These are phyloP conservation scores for Grigorovia transvaalensis DNA, from an alignment of 805 yeast species.

Conservation along the genomic window DNA sequence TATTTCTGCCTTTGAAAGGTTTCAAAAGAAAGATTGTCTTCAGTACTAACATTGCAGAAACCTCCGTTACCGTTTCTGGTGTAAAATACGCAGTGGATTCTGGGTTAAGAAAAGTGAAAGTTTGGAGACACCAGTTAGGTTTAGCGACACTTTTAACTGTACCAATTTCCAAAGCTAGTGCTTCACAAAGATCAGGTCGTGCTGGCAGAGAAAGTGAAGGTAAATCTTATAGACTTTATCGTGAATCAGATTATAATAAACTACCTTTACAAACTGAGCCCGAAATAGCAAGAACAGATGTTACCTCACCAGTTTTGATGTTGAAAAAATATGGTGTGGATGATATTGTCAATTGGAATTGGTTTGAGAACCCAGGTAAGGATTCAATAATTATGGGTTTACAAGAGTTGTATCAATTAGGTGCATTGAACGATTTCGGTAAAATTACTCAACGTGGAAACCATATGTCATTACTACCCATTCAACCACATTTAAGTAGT, in stretches of 20 bases:
- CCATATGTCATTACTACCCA: slow-evolving; percentile 79
- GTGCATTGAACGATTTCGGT: slow-evolving; percentile 71
- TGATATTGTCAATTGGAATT: slow-evolving; percentile 77
- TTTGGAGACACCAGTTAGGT: slow-evolving; percentile 89
- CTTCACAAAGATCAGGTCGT: slow-evolving; percentile 92
- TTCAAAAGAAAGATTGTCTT: slow-evolving; percentile 74
- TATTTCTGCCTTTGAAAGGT: slow-evolving; percentile 57
- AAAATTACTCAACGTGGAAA: slow-evolving; percentile 69
- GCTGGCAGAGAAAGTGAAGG: slow-evolving; percentile 98
- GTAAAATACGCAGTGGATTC: slow-evolving; percentile 87
- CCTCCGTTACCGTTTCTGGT: slow-evolving; percentile 93
- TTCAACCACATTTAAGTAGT: slow-evolving; percentile 85
- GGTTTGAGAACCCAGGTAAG: slow-evolving; percentile 87
- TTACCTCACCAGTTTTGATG: slow-evolving; percentile 74
- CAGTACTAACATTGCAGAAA: slow-evolving; percentile 95
- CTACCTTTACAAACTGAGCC: slow-evolving; percentile 81
- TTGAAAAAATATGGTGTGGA: slow-evolving; percentile 74
- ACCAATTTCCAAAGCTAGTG: slow-evolving; percentile 89
- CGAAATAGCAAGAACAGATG: slow-evolving; percentile 79
- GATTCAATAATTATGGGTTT: slow-evolving; percentile 69
- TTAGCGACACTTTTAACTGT: slow-evolving; percentile 86
- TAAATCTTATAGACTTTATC: slow-evolving; percentile 74
- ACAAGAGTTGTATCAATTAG: slow-evolving; percentile 63
- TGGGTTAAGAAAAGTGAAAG: slow-evolving; percentile 86
- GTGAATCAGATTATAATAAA: slow-evolving; percentile 55